Evolutionary conservation across 2,329 filamentous ascomycete species (phyloP).

Genomic region (Rugonectria rugulosa): DNA sequence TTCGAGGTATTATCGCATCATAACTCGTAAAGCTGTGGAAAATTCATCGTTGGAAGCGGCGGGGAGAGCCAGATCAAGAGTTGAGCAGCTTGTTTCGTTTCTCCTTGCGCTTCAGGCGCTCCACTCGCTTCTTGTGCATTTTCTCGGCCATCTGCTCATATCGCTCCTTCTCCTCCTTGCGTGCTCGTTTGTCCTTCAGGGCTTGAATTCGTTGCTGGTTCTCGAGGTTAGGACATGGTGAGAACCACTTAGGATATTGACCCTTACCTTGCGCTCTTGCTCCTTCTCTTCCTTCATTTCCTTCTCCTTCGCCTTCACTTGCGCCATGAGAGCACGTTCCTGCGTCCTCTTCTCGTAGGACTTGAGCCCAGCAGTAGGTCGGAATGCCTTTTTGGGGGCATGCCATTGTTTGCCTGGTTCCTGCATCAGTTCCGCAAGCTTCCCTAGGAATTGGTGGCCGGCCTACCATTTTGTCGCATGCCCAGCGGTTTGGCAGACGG

Average conservation of each 20-base stretch:
- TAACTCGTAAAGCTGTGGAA: slow-evolving; percentile 34
- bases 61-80: slow-evolving; percentile 54
- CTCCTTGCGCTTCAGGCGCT: slow-evolving; percentile 92
- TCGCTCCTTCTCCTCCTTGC: slow-evolving; percentile 91
- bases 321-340: slow-evolving; percentile 71
- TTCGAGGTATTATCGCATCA: slow-evolving; percentile 28
- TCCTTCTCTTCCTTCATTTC: slow-evolving; percentile 98
- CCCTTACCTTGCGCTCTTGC: slow-evolving; percentile 86
- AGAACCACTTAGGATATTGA: slow-evolving; percentile 36
- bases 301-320: slow-evolving; percentile 92
- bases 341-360: slow-evolving; percentile 80
- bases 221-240: slow-evolving; percentile 18
- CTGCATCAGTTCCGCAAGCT: slow-evolving; percentile 17
- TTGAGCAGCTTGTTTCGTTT: slow-evolving; percentile 90
- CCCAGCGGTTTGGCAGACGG: slow-evolving; percentile 58
- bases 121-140: slow-evolving; percentile 96
- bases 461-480: slow-evolving; percentile 83
- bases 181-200: slow-evolving; percentile 84
- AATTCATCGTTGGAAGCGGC: slow-evolving; percentile 3
- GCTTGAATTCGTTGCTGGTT: slow-evolving; percentile 75
- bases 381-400: slow-evolving; percentile 80
- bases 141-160: slow-evolving; percentile 96
- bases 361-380: slow-evolving; percentile 78
- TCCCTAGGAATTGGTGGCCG: background rate
- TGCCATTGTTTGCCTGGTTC: slow-evolving; percentile 93